phyloP scores from a whole-genome alignment of 164 flowering plant species.

The Aristolochia contorta region DNA sequence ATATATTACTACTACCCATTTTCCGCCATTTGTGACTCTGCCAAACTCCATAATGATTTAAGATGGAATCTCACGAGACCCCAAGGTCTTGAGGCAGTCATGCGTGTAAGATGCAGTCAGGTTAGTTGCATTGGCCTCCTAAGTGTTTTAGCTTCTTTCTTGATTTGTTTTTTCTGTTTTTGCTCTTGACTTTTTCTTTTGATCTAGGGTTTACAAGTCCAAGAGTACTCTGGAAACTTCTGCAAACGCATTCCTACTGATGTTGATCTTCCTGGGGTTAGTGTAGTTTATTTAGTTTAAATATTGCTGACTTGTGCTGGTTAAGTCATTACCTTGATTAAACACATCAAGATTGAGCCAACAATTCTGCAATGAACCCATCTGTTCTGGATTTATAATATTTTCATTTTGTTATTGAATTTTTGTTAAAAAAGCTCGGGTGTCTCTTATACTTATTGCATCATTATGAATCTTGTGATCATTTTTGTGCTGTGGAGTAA shows the following conservation, averaged over 20 bases:
- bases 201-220: slow-evolving; percentile 92
- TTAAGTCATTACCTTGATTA: too few species aligned
- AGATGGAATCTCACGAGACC: slow-evolving; percentile 98
- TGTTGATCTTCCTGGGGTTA: slow-evolving; percentile 92
- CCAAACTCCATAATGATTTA: slow-evolving; percentile 95
- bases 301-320: too few species aligned
- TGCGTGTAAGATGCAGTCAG: slow-evolving; percentile 99
- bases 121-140: slow-evolving; percentile 21
- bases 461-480: too few species aligned
- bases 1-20: slow-evolving; percentile 89
- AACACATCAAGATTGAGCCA: too few species aligned
- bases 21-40: slow-evolving; percentile 83
- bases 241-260: slow-evolving; percentile 97
- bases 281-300: slow-evolving; percentile 10
- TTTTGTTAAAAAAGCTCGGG: too few species aligned
- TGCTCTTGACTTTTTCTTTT: neutral
- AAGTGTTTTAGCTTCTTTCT: neutral
- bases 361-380: too few species aligned
- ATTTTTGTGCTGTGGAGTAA: too few species aligned
- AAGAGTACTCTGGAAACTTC: slow-evolving; percentile 89
- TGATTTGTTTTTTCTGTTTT: neutral
- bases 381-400: too few species aligned
- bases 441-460: too few species aligned
- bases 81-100: slow-evolving; percentile 98
- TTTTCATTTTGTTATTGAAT: too few species aligned